These are phyloP conservation scores for Yamadazyma taylorii DNA, from an alignment of 1,139 yeast species.

Conservation along the genomic window DNA sequence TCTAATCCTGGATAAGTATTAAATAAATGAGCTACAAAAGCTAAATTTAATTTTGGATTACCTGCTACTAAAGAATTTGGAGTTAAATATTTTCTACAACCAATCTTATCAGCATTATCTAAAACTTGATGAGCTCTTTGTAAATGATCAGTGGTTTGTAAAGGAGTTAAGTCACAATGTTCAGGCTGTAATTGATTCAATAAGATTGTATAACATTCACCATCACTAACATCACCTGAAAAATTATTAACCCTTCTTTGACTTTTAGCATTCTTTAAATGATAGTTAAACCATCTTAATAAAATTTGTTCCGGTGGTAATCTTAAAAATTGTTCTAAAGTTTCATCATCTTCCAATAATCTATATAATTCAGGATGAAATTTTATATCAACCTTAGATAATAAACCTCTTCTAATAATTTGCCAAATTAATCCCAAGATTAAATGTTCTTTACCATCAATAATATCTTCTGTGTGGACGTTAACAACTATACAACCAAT, in stretches of 20 bases:
- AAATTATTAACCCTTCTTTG: conserved; percentile 82
- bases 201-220: conserved; percentile 90
- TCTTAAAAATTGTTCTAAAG: conserved; percentile 92
- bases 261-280: conserved; percentile 92
- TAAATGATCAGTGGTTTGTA: conserved; percentile 69
- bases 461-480: conserved; percentile 95
- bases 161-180: conserved; percentile 76
- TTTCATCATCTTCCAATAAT: conserved; percentile 92
- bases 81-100: conserved; percentile 91
- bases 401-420: conserved; percentile 91
- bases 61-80: conserved; percentile 94
- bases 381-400: conserved; percentile 92
- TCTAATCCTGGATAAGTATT: conserved; percentile 96
- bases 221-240: conserved; percentile 86
- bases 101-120: conserved; percentile 83
- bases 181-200: conserved; percentile 88
- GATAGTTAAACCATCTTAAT: conserved; percentile 96
- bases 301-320: conserved; percentile 97
- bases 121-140: conserved; percentile 86
- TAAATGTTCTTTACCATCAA: conserved; percentile 95
- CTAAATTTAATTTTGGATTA: conserved; percentile 92
- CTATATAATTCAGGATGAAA: conserved; percentile 96
- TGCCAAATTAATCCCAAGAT: conserved; percentile 98
- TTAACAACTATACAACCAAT: conserved; percentile 98
- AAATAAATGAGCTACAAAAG: conserved; percentile 95